These are phyloP conservation scores for Auricularia sp. DNA, from an alignment of 768 basidiomycete genomes.

Conservation along the genomic window DNA sequence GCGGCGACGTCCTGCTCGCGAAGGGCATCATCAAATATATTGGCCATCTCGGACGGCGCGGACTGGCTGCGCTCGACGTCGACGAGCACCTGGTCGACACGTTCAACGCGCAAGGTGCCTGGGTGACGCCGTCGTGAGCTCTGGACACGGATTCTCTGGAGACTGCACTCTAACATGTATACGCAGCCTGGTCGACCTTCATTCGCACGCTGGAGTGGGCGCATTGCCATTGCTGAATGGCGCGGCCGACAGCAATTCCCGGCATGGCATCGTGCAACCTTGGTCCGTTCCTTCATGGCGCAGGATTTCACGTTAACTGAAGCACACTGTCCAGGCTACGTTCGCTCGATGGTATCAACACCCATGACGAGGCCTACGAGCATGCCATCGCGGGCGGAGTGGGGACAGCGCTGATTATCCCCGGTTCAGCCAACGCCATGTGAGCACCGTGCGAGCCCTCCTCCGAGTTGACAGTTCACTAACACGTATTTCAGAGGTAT, in stretches of 20 bases:
- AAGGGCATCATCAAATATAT: slow-evolving; percentile 56
- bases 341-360: slow-evolving; percentile 70
- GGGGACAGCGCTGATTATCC: slow-evolving; percentile 64
- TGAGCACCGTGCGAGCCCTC: no score
- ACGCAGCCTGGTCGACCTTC: slow-evolving; percentile 33
- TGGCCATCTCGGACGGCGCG: slow-evolving; percentile 26
- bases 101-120: slow-evolving; percentile 56
- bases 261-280: not conserved
- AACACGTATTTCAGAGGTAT: no score
- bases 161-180: not conserved
- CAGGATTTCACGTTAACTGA: no score
- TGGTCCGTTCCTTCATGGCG: not conserved
- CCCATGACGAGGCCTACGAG: slow-evolving; percentile 61
- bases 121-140: slow-evolving; percentile 66
- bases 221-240: slow-evolving; percentile 26
- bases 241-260: slow-evolving; percentile 7
- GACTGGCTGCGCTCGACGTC: slow-evolving; percentile 13
- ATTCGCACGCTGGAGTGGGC: slow-evolving; percentile 38
- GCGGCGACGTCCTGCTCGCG: slow-evolving; percentile 60
- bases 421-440: slow-evolving; percentile 55
- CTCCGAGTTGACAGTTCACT: no score
- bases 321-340: slow-evolving; percentile 46
- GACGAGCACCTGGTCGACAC: slow-evolving; percentile 34
- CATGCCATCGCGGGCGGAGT: slow-evolving; percentile 58
- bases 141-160: not conserved